Base-by-base conservation (phyloP, 768 basidiomycete species). In the Austroboletus eburneus region DNA sequence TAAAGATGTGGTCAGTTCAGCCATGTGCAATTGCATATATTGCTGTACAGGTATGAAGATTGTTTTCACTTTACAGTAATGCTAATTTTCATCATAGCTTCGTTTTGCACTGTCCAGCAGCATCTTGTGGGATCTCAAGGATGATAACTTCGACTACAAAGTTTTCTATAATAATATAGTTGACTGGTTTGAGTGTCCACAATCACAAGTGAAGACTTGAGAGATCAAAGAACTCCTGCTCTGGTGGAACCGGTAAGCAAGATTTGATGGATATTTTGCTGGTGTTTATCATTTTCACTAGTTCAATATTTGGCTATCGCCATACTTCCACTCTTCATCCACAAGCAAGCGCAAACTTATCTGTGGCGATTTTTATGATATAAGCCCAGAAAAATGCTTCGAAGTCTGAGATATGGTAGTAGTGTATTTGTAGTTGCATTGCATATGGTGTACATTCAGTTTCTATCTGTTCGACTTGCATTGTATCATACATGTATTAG, bases 1-100 rank as follows among this genome's bases (percentile, higher is more conserved):
- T 54, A 5, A 39, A 34, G 16, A 46, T 54, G 49, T 27, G 23
- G 6, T 33, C 49, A 9, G 51, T 60, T n/a, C 48, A 56, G 3
- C 60, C 57, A 5, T 44, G 55, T 20, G 47, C 42, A 2, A 54
- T 63, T 25, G 58, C 61, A 29, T 63, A 63, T 36, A 45, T 47
- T 9, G 55, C 60, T 12, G 55, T 59, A 6, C 59, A 63, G 43
- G 29, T 29, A 29, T 29, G 29, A n/a, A n/a, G n/a, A n/a, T n/a
- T n/a, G n/a, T n/a, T n/a, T n/a, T n/a, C n/a, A n/a, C n/a, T n/a
- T n/a, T n/a, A n/a, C n/a, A n/a, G n/a, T n/a, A n/a, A n/a, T n/a
- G n/a, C n/a, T n/a, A n/a, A n/a, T n/a, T n/a, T n/a, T n/a, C n/a
- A n/a, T n/a, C 23, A 29, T 20, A 56, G 55, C 45, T 56, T 10